These are phyloP conservation scores for Chalaropsis thielavioides DNA, from an alignment of 2,329 filamentous ascomycete species.

Conservation along the genomic window DNA sequence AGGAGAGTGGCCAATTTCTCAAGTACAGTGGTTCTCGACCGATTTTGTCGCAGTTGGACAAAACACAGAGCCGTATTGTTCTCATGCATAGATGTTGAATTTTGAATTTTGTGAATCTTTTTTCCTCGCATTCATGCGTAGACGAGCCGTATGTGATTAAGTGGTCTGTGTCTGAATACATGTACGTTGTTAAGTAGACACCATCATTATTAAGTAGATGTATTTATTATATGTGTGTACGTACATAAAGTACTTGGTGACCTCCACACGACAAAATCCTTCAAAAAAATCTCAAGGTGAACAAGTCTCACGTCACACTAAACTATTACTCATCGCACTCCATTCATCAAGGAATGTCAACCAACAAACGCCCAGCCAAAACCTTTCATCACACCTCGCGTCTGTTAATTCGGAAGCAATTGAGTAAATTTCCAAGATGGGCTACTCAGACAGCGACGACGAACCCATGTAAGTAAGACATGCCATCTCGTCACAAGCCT, in stretches of 20 bases:
- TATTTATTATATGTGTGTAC: too few species aligned
- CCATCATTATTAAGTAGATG: too few species aligned
- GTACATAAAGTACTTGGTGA: neutral
- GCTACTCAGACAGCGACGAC: conserved; percentile 26
- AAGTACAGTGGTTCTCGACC: conserved; percentile 13
- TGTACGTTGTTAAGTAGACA: neutral
- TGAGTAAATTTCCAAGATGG: neutral
- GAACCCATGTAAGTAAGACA: conserved; percentile 33
- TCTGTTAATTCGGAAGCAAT: too few species aligned
- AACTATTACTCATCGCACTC: neutral
- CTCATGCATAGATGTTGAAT: conserved; percentile 1
- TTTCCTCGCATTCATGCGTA: neutral
- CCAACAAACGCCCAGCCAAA: neutral
- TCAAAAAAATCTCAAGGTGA: neutral
- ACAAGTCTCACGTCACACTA: neutral
- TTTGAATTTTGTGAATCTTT: neutral
- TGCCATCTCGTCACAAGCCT: neutral
- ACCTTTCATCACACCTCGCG: neutral
- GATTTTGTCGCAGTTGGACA: conserved; percentile 14
- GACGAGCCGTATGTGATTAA: neutral
- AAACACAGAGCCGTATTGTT: conserved; percentile 7
- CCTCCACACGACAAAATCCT: neutral
- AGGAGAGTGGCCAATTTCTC: neutral
- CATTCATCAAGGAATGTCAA: too few species aligned
- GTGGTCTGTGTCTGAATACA: too few species aligned